phyloP scores from a whole-genome alignment of 2,329 filamentous ascomycete genomes.

The Apiospora arundinis region DNA sequence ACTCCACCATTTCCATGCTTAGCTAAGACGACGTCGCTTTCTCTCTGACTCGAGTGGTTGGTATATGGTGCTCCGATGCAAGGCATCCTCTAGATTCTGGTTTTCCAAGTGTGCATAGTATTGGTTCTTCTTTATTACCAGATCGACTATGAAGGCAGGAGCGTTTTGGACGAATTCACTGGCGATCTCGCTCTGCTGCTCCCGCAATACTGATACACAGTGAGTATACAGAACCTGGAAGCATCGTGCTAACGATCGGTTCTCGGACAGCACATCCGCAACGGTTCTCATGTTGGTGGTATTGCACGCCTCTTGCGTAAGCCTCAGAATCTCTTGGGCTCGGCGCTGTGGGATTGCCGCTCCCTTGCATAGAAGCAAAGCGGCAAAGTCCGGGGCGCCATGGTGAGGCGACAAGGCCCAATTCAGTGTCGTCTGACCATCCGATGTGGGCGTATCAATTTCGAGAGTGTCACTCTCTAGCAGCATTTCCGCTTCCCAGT shows the following conservation, averaged over 20 bases:
- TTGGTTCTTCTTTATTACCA: constrained; percentile 4
- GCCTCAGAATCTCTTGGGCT: constrained; percentile 2
- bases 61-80: constrained; percentile 3
- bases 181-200: constrained; percentile 2
- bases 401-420: constrained; percentile 6
- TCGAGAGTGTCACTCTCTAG: constrained; percentile 1
- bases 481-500: constrained; percentile 2
- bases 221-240: background rate
- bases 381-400: constrained; percentile 2
- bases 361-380: no score
- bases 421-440: background rate
- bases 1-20: background rate
- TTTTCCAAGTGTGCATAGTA: constrained; percentile 1
- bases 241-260: background rate
- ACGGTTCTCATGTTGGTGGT: background rate
- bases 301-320: background rate
- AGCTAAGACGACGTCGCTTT: background rate
- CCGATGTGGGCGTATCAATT: constrained; percentile 4
- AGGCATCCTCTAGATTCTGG: constrained; percentile 2
- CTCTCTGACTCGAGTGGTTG: background rate
- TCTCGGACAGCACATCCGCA: no score
- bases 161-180: background rate
- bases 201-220: background rate
- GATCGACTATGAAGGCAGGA: constrained; percentile 1
- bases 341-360: background rate